These are phyloP conservation scores for Alternaria panax DNA, from an alignment of 2,329 filamentous ascomycete genomes.

Conservation along the genomic window DNA sequence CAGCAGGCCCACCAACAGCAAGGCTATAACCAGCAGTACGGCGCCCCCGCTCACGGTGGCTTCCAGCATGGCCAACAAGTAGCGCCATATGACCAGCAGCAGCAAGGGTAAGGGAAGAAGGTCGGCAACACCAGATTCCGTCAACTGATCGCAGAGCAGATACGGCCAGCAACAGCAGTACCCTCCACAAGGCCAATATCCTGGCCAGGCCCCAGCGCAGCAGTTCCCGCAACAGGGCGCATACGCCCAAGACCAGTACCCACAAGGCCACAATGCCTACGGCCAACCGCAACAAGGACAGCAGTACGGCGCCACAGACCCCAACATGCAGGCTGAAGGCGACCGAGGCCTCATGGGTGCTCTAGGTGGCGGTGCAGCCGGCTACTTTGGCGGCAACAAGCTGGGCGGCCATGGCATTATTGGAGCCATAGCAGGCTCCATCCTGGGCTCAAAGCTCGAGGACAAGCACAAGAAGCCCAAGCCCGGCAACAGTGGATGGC, in stretches of 20 bases:
- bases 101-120: constrained; percentile 41
- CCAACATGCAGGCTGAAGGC: constrained; percentile 57
- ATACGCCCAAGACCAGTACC: constrained; percentile 49
- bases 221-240: constrained; percentile 54
- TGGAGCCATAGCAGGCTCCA: constrained; percentile 64
- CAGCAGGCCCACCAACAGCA: constrained; percentile 42
- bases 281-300: constrained; percentile 42
- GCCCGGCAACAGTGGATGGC: constrained; percentile 22
- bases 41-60: constrained; percentile 58
- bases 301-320: constrained; percentile 54
- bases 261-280: constrained; percentile 44
- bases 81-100: constrained; percentile 44
- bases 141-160: constrained; percentile 18
- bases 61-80: constrained; percentile 57
- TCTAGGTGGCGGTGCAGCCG: constrained; percentile 64
- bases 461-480: constrained; percentile 60
- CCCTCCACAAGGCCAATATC: constrained; percentile 36
- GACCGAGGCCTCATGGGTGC: constrained; percentile 66
- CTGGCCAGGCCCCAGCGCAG: constrained; percentile 39
- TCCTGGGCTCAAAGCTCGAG: constrained; percentile 63
- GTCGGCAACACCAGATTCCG: not conserved
- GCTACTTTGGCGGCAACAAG: constrained; percentile 64
- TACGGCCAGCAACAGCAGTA: constrained; percentile 36
- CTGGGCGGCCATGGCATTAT: constrained; percentile 63
- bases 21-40: constrained; percentile 49